Conservation (phyloP, 1,284 basidiomycete species). For the Rhodotorula glutinis region DNA sequence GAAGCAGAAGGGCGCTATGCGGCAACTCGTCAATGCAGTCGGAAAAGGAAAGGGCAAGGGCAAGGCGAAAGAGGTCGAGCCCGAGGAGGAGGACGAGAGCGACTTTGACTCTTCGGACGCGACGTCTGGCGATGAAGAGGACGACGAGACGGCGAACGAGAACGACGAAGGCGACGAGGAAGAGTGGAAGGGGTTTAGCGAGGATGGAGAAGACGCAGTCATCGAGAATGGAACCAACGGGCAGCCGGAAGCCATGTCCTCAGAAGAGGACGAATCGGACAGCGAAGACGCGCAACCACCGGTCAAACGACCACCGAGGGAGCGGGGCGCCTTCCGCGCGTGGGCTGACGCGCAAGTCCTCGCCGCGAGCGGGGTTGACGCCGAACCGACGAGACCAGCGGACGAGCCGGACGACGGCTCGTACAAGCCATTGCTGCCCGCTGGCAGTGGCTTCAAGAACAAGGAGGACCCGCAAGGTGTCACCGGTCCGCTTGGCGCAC, state of each 20-base stretch:
- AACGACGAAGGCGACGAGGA: conserved; percentile 15
- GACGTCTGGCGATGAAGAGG: conserved; percentile 2
- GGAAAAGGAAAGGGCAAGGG: conserved; percentile 41
- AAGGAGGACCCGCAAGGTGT: conserved; percentile 66
- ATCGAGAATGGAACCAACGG: background rate
- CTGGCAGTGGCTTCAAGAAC: conserved; percentile 50
- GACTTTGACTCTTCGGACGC: conserved; percentile 32
- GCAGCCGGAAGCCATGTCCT: conserved; percentile 37
- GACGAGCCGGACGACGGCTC: conserved; percentile 28
- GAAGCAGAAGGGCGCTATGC: conserved; percentile 31
- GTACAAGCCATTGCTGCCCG: conserved; percentile 41
- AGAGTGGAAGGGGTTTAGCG: conserved; percentile 11
- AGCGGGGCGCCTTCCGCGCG: conserved; percentile 34
- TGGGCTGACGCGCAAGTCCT: conserved; percentile 40
- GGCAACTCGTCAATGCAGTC: conserved; percentile 22
- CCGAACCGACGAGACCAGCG: conserved; percentile 16
- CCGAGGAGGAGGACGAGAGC: conserved; percentile 31
- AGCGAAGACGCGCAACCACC: conserved; percentile 24
- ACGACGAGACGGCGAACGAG: conserved; percentile 2
- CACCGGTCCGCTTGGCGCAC: conserved; percentile 60
- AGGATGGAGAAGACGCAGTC: conserved; percentile 14
- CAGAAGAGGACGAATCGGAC: conserved; percentile 19
- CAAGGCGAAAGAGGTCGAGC: conserved; percentile 39
- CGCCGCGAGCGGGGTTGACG: conserved; percentile 28
- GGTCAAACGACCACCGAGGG: conserved; percentile 40